Percentiles rank a stretch among this genome's conserved stretches.
phyloP scores from a whole-genome alignment of 352 stramenopile genomes.

The Phytopythium chamaehyphon region DNA sequence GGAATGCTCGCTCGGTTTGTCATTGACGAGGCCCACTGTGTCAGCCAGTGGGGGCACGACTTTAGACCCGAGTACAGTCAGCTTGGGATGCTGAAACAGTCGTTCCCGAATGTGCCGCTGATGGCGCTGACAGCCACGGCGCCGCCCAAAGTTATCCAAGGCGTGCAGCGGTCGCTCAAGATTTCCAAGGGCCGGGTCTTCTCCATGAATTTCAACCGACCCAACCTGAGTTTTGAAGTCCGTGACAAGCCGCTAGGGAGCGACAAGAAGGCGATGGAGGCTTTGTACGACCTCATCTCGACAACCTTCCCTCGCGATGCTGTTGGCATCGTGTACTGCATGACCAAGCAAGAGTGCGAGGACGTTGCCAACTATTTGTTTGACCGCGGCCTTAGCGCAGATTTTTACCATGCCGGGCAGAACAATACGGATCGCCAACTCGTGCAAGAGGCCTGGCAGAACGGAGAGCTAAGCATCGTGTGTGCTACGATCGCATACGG shows the following conservation, averaged over 20 bases:
- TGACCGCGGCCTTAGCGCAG: conserved; percentile 77
- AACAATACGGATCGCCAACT: conserved; percentile 73
- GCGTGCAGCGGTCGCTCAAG: conserved; percentile 70
- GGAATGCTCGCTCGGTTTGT: conserved; percentile 91
- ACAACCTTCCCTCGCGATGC: conserved; percentile 38
- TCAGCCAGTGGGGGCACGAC: conserved; percentile 88
- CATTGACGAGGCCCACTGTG: conserved; percentile 92
- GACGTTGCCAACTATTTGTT: conserved; percentile 89
- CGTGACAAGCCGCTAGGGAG: conserved; percentile 51
- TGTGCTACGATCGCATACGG: conserved; percentile 96
- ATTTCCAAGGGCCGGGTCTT: conserved; percentile 84
- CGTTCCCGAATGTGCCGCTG: conserved; percentile 90
- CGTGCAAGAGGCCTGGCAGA: conserved; percentile 75
- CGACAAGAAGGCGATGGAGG: conserved; percentile 45
- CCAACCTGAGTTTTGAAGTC: conserved; percentile 93
- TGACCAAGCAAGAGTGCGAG: conserved; percentile 92
- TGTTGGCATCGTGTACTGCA: conserved; percentile 94
- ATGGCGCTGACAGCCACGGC: conserved; percentile 92
- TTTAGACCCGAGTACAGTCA: conserved; percentile 92
- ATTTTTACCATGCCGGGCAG: conserved; percentile 92
- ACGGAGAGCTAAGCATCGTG: conserved; percentile 84
- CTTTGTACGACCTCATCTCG: conserved; percentile 46
- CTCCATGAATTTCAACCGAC: conserved; percentile 89
- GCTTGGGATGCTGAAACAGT: conserved; percentile 85
- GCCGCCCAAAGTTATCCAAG: conserved; percentile 79